Evolutionary conservation across 1,284 basidiomycete genomes (phyloP), one percentile per base, ranked within the genome.

Genomic region (Hemileia vastatrix): DNA sequence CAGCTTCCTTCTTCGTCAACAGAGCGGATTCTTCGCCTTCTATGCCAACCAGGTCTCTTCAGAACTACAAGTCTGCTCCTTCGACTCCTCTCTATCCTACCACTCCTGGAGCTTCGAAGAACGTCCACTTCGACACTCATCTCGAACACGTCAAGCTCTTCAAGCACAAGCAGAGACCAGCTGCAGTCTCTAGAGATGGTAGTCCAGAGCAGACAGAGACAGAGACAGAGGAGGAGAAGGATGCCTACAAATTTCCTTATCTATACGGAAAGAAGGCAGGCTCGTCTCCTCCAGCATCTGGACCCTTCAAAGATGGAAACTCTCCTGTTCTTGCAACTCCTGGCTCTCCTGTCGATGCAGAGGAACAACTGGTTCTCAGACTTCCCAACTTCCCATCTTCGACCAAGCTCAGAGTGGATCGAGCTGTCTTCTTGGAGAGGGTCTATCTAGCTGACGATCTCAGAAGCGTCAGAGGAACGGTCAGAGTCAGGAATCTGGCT

Each of bases 61-160:
- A 36, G 48, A 67, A 66, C 31, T 40, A 31, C 68, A 81, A 77
- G 68, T 85, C 47, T 40, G 58, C 58, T 6, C 88, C 89, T 0
- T 78, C 83, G 2, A 87, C 88, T 0, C 88, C 89, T 0, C n/a
- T n/a, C n/a, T n/a, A n/a, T n/a, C 88, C 89, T 0, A 78, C 83
- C 2, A 86, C 88, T 0, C 88, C 89, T 0, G 78, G 77, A 32
- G 67, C 57, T 19, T 83, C 82, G 4, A 94, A 94, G 77, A 85
- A 83, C 43, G 94, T 97, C 6, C 90, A 95, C 73, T 97, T 97
- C 68, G 90, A 94, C 77, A 77, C 85, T 5, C 83, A 93, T 73
- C 74, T 1, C 59, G 65, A 1, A 85, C 77, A 77, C 48, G 87
- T 97, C 70, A 93, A 92, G 77, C 81, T 94, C 57, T 97, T 96